Conservation (phyloP, 805 yeast species). For the Myxozyma vanderwaltii region DNA sequence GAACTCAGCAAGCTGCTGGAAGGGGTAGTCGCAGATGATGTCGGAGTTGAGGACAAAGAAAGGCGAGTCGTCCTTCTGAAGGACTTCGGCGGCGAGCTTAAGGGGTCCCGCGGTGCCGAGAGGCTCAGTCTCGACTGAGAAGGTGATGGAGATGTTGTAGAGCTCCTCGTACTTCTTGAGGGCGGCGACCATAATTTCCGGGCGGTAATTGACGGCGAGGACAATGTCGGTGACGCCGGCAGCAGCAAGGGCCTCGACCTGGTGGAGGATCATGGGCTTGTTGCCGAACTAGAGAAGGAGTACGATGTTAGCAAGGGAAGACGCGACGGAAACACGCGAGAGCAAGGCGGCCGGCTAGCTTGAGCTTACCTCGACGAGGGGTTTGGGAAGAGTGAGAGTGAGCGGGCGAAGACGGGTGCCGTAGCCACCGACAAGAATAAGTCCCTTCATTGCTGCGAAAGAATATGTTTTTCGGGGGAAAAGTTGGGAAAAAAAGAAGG, state of each 20-base stretch:
- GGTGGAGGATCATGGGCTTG: slow-evolving; percentile 99
- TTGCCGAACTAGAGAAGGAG: slow-evolving; percentile 69
- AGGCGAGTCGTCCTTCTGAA: slow-evolving; percentile 93
- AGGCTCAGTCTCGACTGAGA: slow-evolving; percentile 98
- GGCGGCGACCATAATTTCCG: slow-evolving; percentile 97
- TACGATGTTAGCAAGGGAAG: not conserved
- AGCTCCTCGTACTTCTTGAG: slow-evolving; percentile 90
- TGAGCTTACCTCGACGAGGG: slow-evolving; percentile 37
- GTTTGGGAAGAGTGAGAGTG: slow-evolving; percentile 41
- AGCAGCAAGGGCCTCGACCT: slow-evolving; percentile 94
- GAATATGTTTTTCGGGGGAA: not conserved
- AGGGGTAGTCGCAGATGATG: slow-evolving; percentile 98
- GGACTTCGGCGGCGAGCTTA: slow-evolving; percentile 90
- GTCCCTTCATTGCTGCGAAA: slow-evolving; percentile 38
- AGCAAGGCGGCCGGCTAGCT: not conserved
- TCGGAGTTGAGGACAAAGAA: slow-evolving; percentile 98
- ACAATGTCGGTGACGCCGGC: slow-evolving; percentile 99
- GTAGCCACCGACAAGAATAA: slow-evolving; percentile 98
- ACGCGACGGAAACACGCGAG: not conserved
- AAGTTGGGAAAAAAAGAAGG: slow-evolving; percentile 2
- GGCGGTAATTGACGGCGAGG: slow-evolving; percentile 97
- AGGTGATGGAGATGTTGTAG: slow-evolving; percentile 92
- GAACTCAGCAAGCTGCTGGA: slow-evolving; percentile 86
- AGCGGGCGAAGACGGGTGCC: slow-evolving; percentile 99
- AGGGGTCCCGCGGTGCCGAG: slow-evolving; percentile 99